These are phyloP conservation scores for Elaeis oleifera DNA, from an alignment of 202 grass and related monocot genomes.

Conservation along the genomic window DNA sequence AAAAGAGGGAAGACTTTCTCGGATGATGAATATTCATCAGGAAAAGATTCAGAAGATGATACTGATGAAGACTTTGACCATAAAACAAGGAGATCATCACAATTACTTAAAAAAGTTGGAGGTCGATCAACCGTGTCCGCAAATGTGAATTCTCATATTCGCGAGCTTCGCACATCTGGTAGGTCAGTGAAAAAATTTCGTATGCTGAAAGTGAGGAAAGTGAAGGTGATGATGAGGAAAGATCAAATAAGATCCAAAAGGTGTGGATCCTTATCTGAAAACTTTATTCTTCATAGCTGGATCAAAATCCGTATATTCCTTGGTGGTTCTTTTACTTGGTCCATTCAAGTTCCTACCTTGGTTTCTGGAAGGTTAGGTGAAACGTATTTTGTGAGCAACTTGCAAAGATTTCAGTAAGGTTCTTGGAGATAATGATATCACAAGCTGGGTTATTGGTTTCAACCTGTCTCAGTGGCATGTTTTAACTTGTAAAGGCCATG, in stretches of 20 bases:
- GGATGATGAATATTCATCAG: slow-evolving; percentile 86
- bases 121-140: slow-evolving; percentile 20
- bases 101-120: slow-evolving; percentile 46
- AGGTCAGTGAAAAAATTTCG: slow-evolving; percentile 67
- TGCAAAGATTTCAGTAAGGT: no score
- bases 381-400: no score
- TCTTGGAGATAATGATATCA: no score
- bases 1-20: slow-evolving; percentile 55
- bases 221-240: slow-evolving; percentile 62
- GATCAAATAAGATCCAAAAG: slow-evolving; percentile 66
- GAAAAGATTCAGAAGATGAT: slow-evolving; percentile 58
- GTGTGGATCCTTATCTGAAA: slow-evolving; percentile 18
- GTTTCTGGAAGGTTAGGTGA: no score
- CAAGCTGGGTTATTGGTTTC: no score
- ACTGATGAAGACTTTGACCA: slow-evolving; percentile 41
- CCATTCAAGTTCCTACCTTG: no score
- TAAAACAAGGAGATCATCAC: slow-evolving; percentile 40
- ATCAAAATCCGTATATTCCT: no score
- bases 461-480: no score
- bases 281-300: no score
- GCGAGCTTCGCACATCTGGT: slow-evolving; percentile 70
- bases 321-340: no score
- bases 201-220: slow-evolving; percentile 99
- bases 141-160: slow-evolving; percentile 33
- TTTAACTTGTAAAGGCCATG: no score